phyloP scores from a whole-genome alignment of 371 early-diverging fungal species.

The Lichtheimia ornata region DNA sequence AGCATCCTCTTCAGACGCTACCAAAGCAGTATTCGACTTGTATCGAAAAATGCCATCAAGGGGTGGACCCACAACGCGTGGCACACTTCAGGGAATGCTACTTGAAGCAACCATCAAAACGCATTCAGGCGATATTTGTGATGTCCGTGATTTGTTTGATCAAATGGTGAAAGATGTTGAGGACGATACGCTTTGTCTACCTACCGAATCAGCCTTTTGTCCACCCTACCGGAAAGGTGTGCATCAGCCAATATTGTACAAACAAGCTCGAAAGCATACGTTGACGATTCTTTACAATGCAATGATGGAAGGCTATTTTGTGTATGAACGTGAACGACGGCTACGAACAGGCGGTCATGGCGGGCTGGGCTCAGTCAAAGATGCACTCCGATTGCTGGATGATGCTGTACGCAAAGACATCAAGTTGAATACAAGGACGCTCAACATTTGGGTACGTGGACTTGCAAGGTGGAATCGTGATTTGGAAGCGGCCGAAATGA shows the following conservation, averaged over 20 bases:
- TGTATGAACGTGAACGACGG: constrained; percentile 23
- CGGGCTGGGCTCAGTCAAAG: constrained; percentile 11
- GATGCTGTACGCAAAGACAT: constrained; percentile 27
- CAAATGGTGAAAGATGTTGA: constrained; percentile 21
- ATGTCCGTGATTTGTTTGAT: constrained; percentile 19
- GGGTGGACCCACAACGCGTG: constrained; percentile 19
- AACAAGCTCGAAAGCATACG: neutral
- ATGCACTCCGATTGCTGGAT: constrained; percentile 24
- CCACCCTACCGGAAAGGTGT: neutral
- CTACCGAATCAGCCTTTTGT: neutral
- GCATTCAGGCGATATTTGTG: constrained; percentile 5
- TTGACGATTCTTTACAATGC: constrained; percentile 35
- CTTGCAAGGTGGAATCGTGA: constrained; percentile 34
- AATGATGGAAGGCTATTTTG: constrained; percentile 49
- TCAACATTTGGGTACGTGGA: constrained; percentile 48
- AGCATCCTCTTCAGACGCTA: constrained; percentile 13
- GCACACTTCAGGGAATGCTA: constrained; percentile 31
- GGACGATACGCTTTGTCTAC: neutral
- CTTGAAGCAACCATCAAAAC: constrained; percentile 30
- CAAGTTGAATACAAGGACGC: constrained; percentile 24
- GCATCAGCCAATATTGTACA: too few species aligned
- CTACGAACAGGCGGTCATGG: neutral
- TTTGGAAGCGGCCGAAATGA: constrained; percentile 27
- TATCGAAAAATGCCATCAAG: constrained; percentile 24
- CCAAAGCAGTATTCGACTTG: constrained; percentile 10